Evolutionary conservation across 1,139 yeast species (phyloP), one percentile per base, ranked within the genome.

Genomic region (Citeromyces siamensis): DNA sequence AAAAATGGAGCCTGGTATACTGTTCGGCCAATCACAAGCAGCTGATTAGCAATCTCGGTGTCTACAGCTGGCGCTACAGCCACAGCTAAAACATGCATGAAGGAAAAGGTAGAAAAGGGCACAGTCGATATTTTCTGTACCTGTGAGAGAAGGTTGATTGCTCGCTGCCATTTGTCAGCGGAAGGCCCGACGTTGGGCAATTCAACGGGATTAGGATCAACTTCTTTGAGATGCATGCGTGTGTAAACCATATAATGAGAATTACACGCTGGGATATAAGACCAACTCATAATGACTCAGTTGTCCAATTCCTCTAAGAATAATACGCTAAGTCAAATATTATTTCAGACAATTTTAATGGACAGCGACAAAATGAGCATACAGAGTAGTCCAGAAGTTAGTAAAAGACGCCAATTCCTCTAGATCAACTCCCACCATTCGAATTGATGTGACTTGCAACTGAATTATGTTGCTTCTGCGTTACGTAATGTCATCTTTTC

Each of bases 91-190:
- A 71, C 53, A 50, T 82, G 94, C 17, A 81, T 54, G 1, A 73
- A 66, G 5, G 75, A 53, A 47, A 82, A 82, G 2, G 68, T 59
- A 0, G 70, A 49, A 48, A 82, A 75, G 8, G 75, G 60, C 39
- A 72, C 67, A 0, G 84, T 75, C 18, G 83, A 71, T 53, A 74
- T 77, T 48, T 73, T 71, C 53, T 82, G 94, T 2, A 50, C 23
- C n/a, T 16, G 34, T 2, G 37, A 33, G 8, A 28, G 45, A 19
- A 36, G 17, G 17, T 26, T 26, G 12, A 19, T 32, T 16, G 34
- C 14, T 6, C 23, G 13, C 23, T 32, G 23, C 23, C 23, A 32
- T 9, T 26, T 26, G 31, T 26, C 31, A 7, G 12, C 16, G 9
- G 6, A 13, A 13, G 31, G 4, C 9, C 31, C 31, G 4, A 26